phyloP scores from a whole-genome alignment of 2,329 filamentous ascomycete genomes.

The Aspergillus sp. region DNA sequence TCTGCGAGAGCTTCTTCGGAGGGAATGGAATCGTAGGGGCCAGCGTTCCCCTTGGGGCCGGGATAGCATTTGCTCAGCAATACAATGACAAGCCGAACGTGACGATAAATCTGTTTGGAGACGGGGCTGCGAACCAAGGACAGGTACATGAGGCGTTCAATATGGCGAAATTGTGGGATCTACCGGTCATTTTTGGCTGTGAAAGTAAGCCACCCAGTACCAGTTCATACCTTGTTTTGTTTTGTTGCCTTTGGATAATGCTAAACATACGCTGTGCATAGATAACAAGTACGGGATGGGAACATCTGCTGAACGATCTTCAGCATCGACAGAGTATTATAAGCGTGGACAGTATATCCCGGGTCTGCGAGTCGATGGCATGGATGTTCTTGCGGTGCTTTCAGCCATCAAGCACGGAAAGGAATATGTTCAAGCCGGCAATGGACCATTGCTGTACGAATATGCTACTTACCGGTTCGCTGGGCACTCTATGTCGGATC shows the following conservation, averaged over 20 bases:
- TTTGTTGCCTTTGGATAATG: background rate
- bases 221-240: background rate
- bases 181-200: slow-evolving; percentile 90
- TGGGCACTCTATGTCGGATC: slow-evolving; percentile 98
- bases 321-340: slow-evolving; percentile 96
- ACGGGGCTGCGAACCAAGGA: slow-evolving; percentile 95
- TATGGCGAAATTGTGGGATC: slow-evolving; percentile 98
- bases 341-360: slow-evolving; percentile 99
- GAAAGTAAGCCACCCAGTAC: slow-evolving; percentile 72
- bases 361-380: slow-evolving; percentile 96
- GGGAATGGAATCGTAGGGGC: slow-evolving; percentile 98
- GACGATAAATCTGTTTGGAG: slow-evolving; percentile 85
- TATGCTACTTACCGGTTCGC: slow-evolving; percentile 98
- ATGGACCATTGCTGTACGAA: slow-evolving; percentile 90
- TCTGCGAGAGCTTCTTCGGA: slow-evolving; percentile 90
- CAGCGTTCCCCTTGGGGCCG: slow-evolving; percentile 91
- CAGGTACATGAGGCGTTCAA: slow-evolving; percentile 99
- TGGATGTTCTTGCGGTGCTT: slow-evolving; percentile 96
- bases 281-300: slow-evolving; percentile 99
- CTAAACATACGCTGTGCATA: slow-evolving; percentile 36
- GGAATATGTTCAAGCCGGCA: slow-evolving; percentile 74
- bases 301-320: slow-evolving; percentile 85
- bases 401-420: slow-evolving; percentile 89
- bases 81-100: slow-evolving; percentile 81
- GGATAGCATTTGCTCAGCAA: slow-evolving; percentile 92